Evolutionary conservation across 202 grass and related monocot genomes (phyloP), one percentile per base, ranked within the genome.

Genomic region (Saccharum hybrid): DNA sequence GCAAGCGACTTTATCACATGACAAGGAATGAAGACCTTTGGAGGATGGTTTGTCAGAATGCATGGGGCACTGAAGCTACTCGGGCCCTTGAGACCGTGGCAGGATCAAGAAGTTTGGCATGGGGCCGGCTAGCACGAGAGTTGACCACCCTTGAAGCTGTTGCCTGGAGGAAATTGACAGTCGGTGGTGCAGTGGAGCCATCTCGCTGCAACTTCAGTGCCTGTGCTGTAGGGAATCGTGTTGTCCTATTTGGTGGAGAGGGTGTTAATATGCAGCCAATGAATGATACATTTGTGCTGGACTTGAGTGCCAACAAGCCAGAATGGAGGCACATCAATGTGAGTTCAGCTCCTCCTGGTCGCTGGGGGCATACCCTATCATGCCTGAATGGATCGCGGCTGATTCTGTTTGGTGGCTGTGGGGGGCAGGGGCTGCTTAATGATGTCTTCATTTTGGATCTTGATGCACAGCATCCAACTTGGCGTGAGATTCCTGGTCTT

Each of bases 211-310:
- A 97, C 69, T 97, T 97, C 81, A 97, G 94, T 13, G 92, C 94
- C 16, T 97, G 94, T 86, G 94, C 94, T 45, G 94, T 91, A 73
- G 94, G 94, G 51, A 97, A 92, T 45, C 92, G 92, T 26, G 90
- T 97, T 85, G 94, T 97, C 75, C 92, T 97, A 86, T 97, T 97
- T 51, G 94, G 94, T 46, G 94, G 94, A 62, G 94, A 97, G 85
- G 94, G 94, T 64, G 88, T 97, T 80, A 92, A 97, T 45, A 94
- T 94, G 86, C 88, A 97, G 49, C 94, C 94, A 7, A 97, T 94
- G 94, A 97, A 97, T 79, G 94, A 97, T 83, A 97, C 94, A 3
- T 97, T 97, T 88, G 94, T 97, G 41, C 75, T 97, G 84, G 94
- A 94, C 71, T 88, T 97, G 84, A 97, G 78, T 77, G 84, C 84